Conservation (phyloP, 345 rosid genomes). For the Eutrema japonicum region DNA sequence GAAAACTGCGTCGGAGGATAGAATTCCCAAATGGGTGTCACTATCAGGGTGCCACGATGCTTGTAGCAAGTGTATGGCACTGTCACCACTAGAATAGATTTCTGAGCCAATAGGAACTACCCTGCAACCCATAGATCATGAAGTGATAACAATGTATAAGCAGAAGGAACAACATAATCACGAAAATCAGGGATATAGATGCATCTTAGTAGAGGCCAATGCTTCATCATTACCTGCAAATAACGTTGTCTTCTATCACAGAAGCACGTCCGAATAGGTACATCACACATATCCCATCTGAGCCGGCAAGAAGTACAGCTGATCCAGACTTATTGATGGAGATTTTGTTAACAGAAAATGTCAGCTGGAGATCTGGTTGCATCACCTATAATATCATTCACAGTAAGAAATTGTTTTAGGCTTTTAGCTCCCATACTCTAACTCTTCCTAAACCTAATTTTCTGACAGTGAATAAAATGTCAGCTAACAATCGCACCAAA, state of each 20-base stretch:
- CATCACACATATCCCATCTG: constrained; percentile 71
- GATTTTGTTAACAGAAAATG: constrained; percentile 64
- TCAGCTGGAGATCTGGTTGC: constrained; percentile 60
- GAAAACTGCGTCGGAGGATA: constrained; percentile 96
- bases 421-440: not conserved
- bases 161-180: constrained; percentile 4
- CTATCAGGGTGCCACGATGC: constrained; percentile 90
- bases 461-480: not conserved
- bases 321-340: constrained; percentile 83
- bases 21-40: constrained; percentile 78
- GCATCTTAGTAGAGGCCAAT: constrained; percentile 10
- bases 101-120: constrained; percentile 76
- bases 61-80: constrained; percentile 60
- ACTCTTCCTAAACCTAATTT: constrained; percentile 23
- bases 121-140: constrained; percentile 53
- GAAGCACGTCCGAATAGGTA: constrained; percentile 77
- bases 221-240: constrained; percentile 67
- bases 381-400: constrained; percentile 57
- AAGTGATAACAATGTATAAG: constrained; percentile 20
- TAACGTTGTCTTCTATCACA: constrained; percentile 50
- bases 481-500: not conserved
- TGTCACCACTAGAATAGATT: constrained; percentile 59
- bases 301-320: constrained; percentile 69
- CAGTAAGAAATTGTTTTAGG: not conserved
- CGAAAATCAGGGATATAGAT: not conserved